These are phyloP conservation scores for Lobosporangium transversale DNA, from an alignment of 192 early-diverging fungal genomes.

Conservation along the genomic window DNA sequence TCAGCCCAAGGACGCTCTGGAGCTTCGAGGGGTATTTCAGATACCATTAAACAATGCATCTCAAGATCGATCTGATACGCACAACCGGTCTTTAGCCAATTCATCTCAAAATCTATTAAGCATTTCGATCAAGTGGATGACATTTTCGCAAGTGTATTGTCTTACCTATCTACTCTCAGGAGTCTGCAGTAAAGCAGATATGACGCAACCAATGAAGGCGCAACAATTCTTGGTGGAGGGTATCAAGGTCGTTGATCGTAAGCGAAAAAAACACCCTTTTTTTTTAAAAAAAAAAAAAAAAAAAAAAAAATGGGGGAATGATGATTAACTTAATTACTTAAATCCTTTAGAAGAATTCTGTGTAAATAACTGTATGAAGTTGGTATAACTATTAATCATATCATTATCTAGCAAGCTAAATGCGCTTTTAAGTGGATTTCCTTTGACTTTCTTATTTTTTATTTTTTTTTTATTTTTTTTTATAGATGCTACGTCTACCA, in stretches of 20 bases:
- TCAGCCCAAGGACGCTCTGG: conserved; percentile 19
- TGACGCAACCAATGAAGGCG: conserved; percentile 41
- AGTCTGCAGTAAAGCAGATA: conserved; percentile 51
- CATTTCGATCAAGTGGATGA: conserved; percentile 47
- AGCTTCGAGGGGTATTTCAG: conserved; percentile 36
- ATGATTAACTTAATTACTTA: too few species aligned
- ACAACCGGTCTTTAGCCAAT: too few species aligned
- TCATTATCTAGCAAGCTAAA: neutral
- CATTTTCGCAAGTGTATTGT: conserved; percentile 51
- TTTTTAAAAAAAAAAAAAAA: too few species aligned
- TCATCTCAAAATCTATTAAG: too few species aligned
- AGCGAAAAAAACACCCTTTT: too few species aligned
- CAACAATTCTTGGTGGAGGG: conserved; percentile 42
- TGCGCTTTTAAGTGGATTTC: neutral
- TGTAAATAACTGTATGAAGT: conserved; percentile 34
- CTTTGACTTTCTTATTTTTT: neutral
- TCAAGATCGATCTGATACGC: neutral
- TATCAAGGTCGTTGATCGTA: conserved; percentile 50
- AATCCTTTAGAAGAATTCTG: conserved; percentile 42
- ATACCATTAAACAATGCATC: conserved; percentile 7
- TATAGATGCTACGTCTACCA: conserved; percentile 22
- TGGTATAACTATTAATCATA: neutral
- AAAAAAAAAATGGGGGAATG: too few species aligned
- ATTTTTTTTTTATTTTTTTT: too few species aligned
- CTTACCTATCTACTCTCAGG: conserved; percentile 50